These are phyloP conservation scores for Phialocephala subalpina DNA, from an alignment of 2,329 filamentous ascomycete genomes.

Conservation along the genomic window DNA sequence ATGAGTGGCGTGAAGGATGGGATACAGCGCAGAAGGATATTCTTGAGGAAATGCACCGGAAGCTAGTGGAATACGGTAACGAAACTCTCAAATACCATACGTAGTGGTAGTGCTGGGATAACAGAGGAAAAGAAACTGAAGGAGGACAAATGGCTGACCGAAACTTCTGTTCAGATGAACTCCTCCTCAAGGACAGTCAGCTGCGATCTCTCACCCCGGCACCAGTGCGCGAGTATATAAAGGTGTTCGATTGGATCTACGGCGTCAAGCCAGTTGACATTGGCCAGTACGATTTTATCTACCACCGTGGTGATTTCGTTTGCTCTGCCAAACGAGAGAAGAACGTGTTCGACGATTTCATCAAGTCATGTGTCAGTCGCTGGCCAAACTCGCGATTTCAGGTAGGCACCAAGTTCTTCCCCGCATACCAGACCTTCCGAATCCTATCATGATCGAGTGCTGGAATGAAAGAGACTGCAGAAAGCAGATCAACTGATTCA, in stretches of 20 bases:
- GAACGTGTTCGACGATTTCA: slow-evolving; percentile 18
- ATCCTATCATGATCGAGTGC: no score
- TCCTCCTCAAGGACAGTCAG: slow-evolving; percentile 26
- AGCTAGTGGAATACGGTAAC: slow-evolving; percentile 27
- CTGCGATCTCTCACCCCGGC: slow-evolving; percentile 16
- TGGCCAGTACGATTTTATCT: slow-evolving; percentile 27
- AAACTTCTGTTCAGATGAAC: slow-evolving; percentile 15
- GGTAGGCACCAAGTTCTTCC: slow-evolving; percentile 8
- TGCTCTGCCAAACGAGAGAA: not conserved
- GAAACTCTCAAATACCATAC: not conserved
- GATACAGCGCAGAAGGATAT: slow-evolving; percentile 26
- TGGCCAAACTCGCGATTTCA: slow-evolving; percentile 21
- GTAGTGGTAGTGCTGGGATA: not conserved
- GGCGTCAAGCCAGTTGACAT: slow-evolving; percentile 20
- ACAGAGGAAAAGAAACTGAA: no score
- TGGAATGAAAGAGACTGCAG: not conserved
- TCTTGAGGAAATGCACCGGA: slow-evolving; percentile 21
- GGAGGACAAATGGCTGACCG: no score
- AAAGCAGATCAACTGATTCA: not conserved
- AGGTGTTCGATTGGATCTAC: slow-evolving; percentile 28
- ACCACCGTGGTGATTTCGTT: slow-evolving; percentile 26
- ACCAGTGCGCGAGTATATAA: slow-evolving; percentile 8
- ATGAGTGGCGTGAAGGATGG: slow-evolving; percentile 24
- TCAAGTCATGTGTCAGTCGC: slow-evolving; percentile 17
- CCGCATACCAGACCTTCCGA: no score